These are phyloP conservation scores for Teunomyces tritomae DNA, from an alignment of 805 yeast genomes.

Conservation along the genomic window DNA sequence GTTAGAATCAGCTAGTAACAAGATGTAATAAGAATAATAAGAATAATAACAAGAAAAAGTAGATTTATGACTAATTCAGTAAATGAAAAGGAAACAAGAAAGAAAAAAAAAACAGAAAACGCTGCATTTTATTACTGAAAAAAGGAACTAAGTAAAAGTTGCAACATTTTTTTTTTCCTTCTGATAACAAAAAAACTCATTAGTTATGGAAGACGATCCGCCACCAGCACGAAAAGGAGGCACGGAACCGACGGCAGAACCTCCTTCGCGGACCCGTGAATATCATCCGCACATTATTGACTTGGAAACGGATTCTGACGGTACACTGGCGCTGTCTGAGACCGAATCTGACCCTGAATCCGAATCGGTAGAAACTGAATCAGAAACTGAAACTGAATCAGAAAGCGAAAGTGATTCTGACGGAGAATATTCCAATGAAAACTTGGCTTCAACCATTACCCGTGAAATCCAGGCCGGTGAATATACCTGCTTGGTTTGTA, in stretches of 20 bases:
- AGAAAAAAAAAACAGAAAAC: too few relatives aligned
- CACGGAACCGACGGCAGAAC: not conserved
- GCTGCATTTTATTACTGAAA: not conserved
- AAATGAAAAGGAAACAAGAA: not conserved
- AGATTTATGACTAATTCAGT: not conserved
- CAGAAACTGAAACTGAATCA: constrained; percentile 3
- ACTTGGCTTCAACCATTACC: constrained; percentile 42
- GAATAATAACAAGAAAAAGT: not conserved
- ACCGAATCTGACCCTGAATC: constrained; percentile 6
- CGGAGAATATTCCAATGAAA: constrained; percentile 20
- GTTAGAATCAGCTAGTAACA: constrained; percentile 21
- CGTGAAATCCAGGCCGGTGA: constrained; percentile 64
- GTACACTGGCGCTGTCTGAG: not conserved
- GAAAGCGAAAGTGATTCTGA: constrained; percentile 10
- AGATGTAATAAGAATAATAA: not conserved
- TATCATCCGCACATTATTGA: constrained; percentile 11
- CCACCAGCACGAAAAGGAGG: constrained; percentile 5
- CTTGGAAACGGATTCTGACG: constrained; percentile 8
- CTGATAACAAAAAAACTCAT: too few relatives aligned
- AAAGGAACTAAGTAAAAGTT: not conserved
- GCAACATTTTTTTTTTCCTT: not conserved
- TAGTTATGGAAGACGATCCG: constrained; percentile 6
- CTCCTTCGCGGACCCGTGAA: not conserved
- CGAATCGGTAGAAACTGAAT: constrained; percentile 9
- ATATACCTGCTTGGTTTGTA: constrained; percentile 85